Evolutionary conservation across 768 basidiomycete species (phyloP).

Genomic region (Mycena kentingensis): DNA sequence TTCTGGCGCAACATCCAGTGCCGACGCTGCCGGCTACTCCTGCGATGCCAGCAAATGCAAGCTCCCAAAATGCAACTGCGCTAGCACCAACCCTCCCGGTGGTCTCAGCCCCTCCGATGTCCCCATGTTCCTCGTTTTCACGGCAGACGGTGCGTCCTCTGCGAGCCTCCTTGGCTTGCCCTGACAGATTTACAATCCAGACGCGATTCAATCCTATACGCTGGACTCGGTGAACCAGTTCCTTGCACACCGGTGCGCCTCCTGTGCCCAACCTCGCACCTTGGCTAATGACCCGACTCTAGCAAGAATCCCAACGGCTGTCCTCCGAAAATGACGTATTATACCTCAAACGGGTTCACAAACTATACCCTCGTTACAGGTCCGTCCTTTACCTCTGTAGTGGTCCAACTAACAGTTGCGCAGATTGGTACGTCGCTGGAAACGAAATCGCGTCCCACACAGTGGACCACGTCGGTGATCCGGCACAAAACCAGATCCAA

Average conservation of each 20-base stretch:
- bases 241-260: constrained; percentile 66
- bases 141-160: constrained; percentile 48
- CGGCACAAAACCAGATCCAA: constrained; percentile 65
- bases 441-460: constrained; percentile 86
- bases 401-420: background rate
- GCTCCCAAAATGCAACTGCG: constrained; percentile 72
- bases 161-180: constrained; percentile 64
- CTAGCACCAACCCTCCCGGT: constrained; percentile 72
- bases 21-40: constrained; percentile 64
- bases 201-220: constrained; percentile 77
- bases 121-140: constrained; percentile 48
- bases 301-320: constrained; percentile 79
- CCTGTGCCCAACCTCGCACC: no score
- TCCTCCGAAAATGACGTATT: constrained; percentile 72
- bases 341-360: constrained; percentile 67
- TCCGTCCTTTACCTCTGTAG: constrained; percentile 22
- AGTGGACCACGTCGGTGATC: constrained; percentile 78
- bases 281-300: no score
- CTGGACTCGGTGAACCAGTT: constrained; percentile 73
- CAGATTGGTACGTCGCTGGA: constrained; percentile 79
- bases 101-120: constrained; percentile 50
- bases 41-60: constrained; percentile 67
- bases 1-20: constrained; percentile 52
- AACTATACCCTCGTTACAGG: constrained; percentile 73
- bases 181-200: no score